These are phyloP conservation scores for Wickerhamomyces alni DNA, from an alignment of 805 yeast species.

Conservation along the genomic window DNA sequence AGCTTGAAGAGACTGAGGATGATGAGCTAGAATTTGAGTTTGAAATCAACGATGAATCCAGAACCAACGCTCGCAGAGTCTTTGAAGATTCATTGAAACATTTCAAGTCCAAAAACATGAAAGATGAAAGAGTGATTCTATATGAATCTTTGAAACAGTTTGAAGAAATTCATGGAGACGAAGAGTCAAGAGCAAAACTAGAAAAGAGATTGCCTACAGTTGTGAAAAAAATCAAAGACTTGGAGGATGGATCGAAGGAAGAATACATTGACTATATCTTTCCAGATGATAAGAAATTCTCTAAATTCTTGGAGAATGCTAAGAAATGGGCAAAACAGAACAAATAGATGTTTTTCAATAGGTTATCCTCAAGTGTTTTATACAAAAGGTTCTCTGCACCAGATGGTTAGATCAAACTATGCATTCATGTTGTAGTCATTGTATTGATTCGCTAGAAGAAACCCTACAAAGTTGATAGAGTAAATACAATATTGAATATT, in stretches of 20 bases:
- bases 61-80: conserved; percentile 42
- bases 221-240: conserved; percentile 37
- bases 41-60: conserved; percentile 44
- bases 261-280: conserved; percentile 59
- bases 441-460: too few species aligned
- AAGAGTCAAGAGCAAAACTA: conserved; percentile 29
- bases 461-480: too few species aligned
- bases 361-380: too few species aligned
- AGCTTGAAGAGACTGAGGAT: conserved; percentile 23
- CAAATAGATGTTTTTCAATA: too few species aligned
- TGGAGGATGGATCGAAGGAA: conserved; percentile 40
- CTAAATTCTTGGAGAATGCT: conserved; percentile 40
- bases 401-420: too few species aligned
- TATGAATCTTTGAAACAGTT: conserved; percentile 59
- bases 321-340: conserved; percentile 38
- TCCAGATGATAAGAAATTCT: conserved; percentile 49
- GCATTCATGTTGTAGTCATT: too few species aligned
- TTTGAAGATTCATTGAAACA: conserved; percentile 48
- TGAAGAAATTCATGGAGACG: conserved; percentile 57
- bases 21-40: conserved; percentile 45
- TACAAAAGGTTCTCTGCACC: too few species aligned
- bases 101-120: conserved; percentile 31
- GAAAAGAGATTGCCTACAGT: conserved; percentile 47
- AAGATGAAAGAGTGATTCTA: conserved; percentile 43
- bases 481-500: too few species aligned